Percentiles rank a stretch among this genome's conserved stretches.
Conservation (phyloP, 2,329 filamentous ascomycete species). For the Hypoxylon sp. region DNA sequence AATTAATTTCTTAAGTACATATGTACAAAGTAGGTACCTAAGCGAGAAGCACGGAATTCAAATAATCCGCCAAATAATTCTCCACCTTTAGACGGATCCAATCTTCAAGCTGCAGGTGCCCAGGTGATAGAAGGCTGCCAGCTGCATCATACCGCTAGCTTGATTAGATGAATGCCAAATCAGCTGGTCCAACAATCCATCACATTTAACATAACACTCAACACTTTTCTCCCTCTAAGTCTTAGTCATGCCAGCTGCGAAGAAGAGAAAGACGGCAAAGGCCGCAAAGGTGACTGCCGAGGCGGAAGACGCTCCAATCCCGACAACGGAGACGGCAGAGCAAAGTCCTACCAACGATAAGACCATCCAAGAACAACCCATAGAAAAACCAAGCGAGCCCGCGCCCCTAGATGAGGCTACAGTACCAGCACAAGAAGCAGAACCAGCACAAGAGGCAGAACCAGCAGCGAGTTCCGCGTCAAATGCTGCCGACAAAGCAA, state of each 20-base stretch:
- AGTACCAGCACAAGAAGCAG: not conserved
- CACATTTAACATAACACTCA: constrained; percentile 4
- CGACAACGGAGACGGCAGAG: constrained; percentile 46
- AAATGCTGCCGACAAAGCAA: constrained; percentile 59
- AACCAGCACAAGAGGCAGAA: not conserved
- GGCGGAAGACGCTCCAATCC: constrained; percentile 41
- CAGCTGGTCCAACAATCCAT: constrained; percentile 12
- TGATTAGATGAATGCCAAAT: constrained; percentile 4
- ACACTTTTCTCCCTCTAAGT: not conserved
- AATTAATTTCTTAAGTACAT: not conserved
- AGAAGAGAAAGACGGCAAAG: constrained; percentile 61
- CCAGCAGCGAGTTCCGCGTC: constrained; percentile 33
- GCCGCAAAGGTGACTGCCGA: constrained; percentile 44
- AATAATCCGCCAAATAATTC: constrained; percentile 28
- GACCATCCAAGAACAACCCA: constrained; percentile 22
- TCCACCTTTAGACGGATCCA: not conserved
- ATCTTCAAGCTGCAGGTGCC: not conserved
- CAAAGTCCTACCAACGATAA: constrained; percentile 38
- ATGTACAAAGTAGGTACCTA: no score
- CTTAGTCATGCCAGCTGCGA: constrained; percentile 59
- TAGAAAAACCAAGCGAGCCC: constrained; percentile 22
- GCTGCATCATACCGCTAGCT: constrained; percentile 27
- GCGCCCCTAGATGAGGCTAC: constrained; percentile 26
- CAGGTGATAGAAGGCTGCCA: constrained; percentile 2
- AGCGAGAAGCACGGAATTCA: constrained; percentile 2